Base-by-base conservation (phyloP, 805 yeast genomes). In the Metschnikowia kunwiensis region DNA sequence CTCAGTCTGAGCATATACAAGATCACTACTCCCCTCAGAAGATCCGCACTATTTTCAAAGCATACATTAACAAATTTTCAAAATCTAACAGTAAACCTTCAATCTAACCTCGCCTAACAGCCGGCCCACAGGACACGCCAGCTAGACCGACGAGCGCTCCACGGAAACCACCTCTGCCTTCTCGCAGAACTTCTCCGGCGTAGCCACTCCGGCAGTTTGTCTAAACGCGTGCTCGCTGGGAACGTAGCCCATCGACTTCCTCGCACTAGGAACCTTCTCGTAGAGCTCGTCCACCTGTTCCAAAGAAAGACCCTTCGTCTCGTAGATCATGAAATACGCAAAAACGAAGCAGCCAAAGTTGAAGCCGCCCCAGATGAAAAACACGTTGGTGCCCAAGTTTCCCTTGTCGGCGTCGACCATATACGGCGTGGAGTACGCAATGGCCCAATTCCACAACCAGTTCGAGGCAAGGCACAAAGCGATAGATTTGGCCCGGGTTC, bases 381-480 rank as follows among this genome's bases (percentile, higher is more conserved):
- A 64, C 34, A 65, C 70, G 44, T 65, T 65, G 38, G 64, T 43
- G 12, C 68, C 67, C 50, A 65, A 56, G 54, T 62, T 50, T 40
- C 68, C 70, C 52, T 53, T 49, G 50, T 66, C 70, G 17, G 54
- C 29, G 42, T 63, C 63, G 29, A 65, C 70, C 64, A 65, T 51
- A 57, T 65, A 65, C 18, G 70, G 70, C 36, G 68, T 63, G 15
- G 67, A 62, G 50, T 57, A 62, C 14, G 62, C 68, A 55, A 63
- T 63, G 35, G 54, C 68, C 63, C 64, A 63, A 58, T 63, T 63
- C 61, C 60, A 61, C 50, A 63, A 58, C 70, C 70, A 64, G 56
- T 64, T 64, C 32, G 67, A 58, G 27, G 68, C 69, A 30, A 67
- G 55, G 44, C 66, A 63, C 41, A 62, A 45, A 25, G 70, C 65